A percentile compares a stretch with the other conserved stretches of the same genome.
Evolutionary conservation across 768 basidiomycete genomes (phyloP).

Genomic region (Symmetrospora coprosmae): DNA sequence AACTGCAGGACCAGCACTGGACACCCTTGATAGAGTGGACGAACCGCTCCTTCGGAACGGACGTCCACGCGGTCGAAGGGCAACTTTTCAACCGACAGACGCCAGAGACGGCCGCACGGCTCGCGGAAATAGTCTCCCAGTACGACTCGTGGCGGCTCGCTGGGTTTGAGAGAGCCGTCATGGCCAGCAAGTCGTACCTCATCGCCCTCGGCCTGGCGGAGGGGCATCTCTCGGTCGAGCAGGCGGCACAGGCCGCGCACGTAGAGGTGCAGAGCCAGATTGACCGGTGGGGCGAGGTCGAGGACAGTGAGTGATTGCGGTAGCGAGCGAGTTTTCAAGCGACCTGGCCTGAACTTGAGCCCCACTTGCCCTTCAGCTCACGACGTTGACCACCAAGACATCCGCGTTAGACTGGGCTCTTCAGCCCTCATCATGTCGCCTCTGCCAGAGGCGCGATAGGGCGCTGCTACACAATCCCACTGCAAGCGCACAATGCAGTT

Average conservation of each 20-base stretch:
- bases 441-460: background rate
- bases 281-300: conserved; percentile 96
- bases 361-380: conserved; percentile 52
- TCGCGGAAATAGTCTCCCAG: conserved; percentile 47
- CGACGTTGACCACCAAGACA: conserved; percentile 92
- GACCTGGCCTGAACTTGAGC: background rate
- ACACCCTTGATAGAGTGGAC: conserved; percentile 73
- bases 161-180: conserved; percentile 85
- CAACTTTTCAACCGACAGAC: conserved; percentile 63
- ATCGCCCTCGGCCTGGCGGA: conserved; percentile 72
- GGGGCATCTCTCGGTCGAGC: conserved; percentile 59
- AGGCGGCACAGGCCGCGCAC: conserved; percentile 68
- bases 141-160: conserved; percentile 80
- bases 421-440: conserved; percentile 9
- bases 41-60: conserved; percentile 49
- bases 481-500: no score
- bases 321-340: no score
- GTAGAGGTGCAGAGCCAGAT: conserved; percentile 95
- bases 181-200: conserved; percentile 78
- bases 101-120: conserved; percentile 49
- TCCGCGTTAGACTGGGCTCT: conserved; percentile 61
- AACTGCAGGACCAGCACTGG: conserved; percentile 72
- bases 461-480: no score
- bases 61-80: conserved; percentile 47
- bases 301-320: conserved; percentile 67